Evolutionary conservation across 495 filamentous ascomycete genomes (phyloP), one percentile per base, ranked within the genome.

Genomic region (Daldinia decipiens): DNA sequence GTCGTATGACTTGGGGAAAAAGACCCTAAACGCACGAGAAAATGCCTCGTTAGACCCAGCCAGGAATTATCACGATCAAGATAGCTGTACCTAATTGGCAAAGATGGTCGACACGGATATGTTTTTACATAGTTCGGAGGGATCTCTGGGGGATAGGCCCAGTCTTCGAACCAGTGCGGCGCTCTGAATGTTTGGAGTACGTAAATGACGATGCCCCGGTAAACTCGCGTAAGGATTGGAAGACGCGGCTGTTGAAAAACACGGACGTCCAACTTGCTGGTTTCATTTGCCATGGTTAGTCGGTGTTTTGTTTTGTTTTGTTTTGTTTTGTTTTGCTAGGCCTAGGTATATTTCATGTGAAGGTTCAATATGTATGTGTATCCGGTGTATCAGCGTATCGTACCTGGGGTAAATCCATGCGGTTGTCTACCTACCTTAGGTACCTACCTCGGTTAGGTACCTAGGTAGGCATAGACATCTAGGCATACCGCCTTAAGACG

Each of bases 21-120:
- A 81, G 39, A 83, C 72, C 8, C 77, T 82, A 17, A 39, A 34
- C 15, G 1, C 12, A 19, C 7, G 31, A 68, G 19, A 21, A 51
- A 15, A 27, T 4, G 26, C 40, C 7, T 6, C 2, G 54, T 68
- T 12, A 62, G 43, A 40, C 11, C 11, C 36, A 9, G 54, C 39
- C 15, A 17, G 21, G 31, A 26, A 13, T n/a, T 39, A n/a, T 47
- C 12, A 29, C 5, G 29, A 19, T 13, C 19, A 36, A 24, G 32
- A 2, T 3, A 3, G 3, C 17, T 60, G 51, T 75, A 79, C 79
- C 80, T 78, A n/a, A 80, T 71, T 7, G 79, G 77, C 11, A 82
- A 68, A 12, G 62, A 60, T 13, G 76, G 72, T 1, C 80, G 72
- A 13, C 73, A 68, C 17, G 68, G 62, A 57, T 82, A 82, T 0